A percentile compares a stretch with the other conserved stretches of the same genome.
These are phyloP conservation scores for Diutina pseudorugosa DNA, from an alignment of 1,139 yeast genomes.

Conservation along the genomic window DNA sequence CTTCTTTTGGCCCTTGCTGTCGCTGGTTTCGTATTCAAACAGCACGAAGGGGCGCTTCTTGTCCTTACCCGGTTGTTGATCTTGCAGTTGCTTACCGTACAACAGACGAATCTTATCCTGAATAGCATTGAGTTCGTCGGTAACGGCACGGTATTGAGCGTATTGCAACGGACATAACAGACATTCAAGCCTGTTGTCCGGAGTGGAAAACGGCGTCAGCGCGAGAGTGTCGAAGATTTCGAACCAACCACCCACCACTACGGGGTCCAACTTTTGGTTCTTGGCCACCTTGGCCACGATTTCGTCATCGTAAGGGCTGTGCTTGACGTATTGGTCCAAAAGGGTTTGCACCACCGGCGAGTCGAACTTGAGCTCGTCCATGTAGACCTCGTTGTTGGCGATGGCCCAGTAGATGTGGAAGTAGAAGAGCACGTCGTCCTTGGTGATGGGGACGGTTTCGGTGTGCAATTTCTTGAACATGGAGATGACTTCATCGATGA, in stretches of 20 bases:
- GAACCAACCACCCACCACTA: conserved; percentile 19
- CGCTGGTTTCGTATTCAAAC: neutral
- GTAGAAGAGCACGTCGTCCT: neutral
- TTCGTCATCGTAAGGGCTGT: neutral
- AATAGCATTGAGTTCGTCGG: neutral
- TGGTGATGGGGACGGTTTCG: neutral
- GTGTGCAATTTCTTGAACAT: neutral
- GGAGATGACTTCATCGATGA: neutral
- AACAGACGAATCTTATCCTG: neutral
- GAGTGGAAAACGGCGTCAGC: conserved; percentile 15
- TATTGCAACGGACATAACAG: neutral
- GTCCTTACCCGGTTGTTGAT: neutral
- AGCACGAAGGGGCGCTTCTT: neutral
- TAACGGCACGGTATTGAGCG: neutral
- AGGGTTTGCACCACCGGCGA: neutral
- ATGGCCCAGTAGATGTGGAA: neutral
- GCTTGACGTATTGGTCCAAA: neutral
- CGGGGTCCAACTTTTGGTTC: neutral
- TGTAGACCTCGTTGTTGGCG: neutral
- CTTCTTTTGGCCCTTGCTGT: neutral
- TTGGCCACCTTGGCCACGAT: neutral
- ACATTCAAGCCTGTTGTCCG: neutral
- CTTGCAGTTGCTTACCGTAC: neutral
- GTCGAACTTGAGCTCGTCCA: conserved; percentile 1
- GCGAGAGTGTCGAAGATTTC: conserved; percentile 19